Percentiles rank a stretch among this genome's conserved stretches.
phyloP scores from a whole-genome alignment of 1,139 yeast genomes.

The Casaregolazyma lundiana region DNA sequence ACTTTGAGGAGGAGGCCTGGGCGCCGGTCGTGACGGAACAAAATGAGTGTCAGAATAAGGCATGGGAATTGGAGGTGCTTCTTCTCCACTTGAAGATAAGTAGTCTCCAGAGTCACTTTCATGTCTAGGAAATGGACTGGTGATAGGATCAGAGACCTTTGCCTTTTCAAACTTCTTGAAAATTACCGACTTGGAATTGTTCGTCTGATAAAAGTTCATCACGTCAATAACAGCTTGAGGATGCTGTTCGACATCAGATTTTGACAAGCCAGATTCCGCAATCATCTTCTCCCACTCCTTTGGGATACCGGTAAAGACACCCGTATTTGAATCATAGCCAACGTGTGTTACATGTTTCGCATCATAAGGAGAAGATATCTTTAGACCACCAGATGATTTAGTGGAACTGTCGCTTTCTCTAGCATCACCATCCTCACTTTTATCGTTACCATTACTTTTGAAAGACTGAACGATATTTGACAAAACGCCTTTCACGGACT shows the following conservation, averaged over 20 bases:
- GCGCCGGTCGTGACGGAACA: constrained; percentile 28
- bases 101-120: constrained; percentile 2
- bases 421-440: constrained; percentile 1
- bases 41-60: constrained; percentile 17
- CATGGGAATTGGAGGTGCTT: constrained; percentile 8
- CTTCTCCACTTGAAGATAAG: not conserved
- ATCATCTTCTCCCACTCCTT: constrained; percentile 85
- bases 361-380: constrained; percentile 84
- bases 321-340: constrained; percentile 77
- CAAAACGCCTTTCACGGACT: constrained; percentile 47
- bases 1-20: constrained; percentile 24
- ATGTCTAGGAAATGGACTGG: constrained; percentile 2
- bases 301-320: constrained; percentile 87
- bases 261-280: constrained; percentile 80
- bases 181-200: constrained; percentile 54
- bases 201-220: constrained; percentile 77
- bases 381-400: constrained; percentile 38
- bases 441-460: constrained; percentile 24
- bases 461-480: constrained; percentile 47
- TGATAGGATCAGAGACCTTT: constrained; percentile 17
- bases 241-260: constrained; percentile 78
- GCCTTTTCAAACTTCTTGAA: constrained; percentile 65
- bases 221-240: constrained; percentile 95
- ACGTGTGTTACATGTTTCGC: constrained; percentile 92
- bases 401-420: constrained; percentile 18